Conservation (phyloP, 192 early-diverging fungal genomes). For the Mortierella alpina region DNA sequence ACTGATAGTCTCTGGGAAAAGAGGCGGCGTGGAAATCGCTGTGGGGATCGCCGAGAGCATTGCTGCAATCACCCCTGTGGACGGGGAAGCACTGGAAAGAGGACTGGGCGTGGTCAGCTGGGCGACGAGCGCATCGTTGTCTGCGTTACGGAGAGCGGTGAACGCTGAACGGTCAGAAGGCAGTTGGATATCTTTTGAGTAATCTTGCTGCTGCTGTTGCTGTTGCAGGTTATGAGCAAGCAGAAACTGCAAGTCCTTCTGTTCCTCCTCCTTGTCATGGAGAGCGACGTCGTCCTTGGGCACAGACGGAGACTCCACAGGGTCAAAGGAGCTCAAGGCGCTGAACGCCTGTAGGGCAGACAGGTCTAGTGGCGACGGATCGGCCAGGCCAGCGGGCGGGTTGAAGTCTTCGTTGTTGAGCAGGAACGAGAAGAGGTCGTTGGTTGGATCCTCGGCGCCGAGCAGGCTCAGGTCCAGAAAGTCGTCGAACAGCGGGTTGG, state of each 20-base stretch:
- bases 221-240: slow-evolving; percentile 5
- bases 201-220: slow-evolving; percentile 1
- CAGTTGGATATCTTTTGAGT: neutral
- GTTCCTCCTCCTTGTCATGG: neutral
- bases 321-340: no score
- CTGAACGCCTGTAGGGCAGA: no score
- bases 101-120: neutral
- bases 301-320: no score
- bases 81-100: neutral
- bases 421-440: slow-evolving; percentile 22
- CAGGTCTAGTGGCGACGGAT: no score
- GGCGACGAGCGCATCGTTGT: neutral
- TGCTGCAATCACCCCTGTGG: neutral
- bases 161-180: neutral
- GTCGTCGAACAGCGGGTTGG: slow-evolving; percentile 20
- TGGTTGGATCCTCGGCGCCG: neutral
- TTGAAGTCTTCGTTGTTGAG: slow-evolving; percentile 18
- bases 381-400: no score
- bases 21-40: no score
- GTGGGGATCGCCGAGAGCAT: no score
- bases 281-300: no score
- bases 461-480: slow-evolving; percentile 25
- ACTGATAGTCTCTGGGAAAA: no score
- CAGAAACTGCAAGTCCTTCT: neutral
- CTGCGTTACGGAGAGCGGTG: neutral